Percentiles rank a stretch among this genome's conserved stretches.
Evolutionary conservation across 1,284 basidiomycete species (phyloP).

Genomic region (Laetiporus sulphureus): DNA sequence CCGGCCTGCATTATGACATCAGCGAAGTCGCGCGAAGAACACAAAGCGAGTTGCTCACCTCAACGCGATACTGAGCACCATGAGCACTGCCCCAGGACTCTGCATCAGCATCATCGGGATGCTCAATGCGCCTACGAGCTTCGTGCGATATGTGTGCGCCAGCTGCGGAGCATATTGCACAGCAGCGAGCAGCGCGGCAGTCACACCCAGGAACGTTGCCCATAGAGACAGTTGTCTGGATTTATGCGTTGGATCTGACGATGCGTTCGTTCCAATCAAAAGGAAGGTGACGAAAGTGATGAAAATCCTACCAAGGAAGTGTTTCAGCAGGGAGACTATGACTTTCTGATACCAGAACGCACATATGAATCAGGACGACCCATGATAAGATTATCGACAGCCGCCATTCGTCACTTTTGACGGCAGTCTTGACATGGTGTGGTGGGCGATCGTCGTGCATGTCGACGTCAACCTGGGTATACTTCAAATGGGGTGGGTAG

Average conservation of each 20-base stretch:
- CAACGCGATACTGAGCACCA: constrained; percentile 83
- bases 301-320: constrained; percentile 37
- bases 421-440: constrained; percentile 39
- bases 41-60: constrained; percentile 33
- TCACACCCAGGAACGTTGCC: constrained; percentile 86
- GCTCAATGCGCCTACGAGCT: constrained; percentile 87
- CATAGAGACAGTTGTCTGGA: constrained; percentile 49
- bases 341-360: constrained; percentile 3
- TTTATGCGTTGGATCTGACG: constrained; percentile 31
- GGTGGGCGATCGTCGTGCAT: constrained; percentile 35
- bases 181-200: constrained; percentile 70
- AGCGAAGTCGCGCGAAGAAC: constrained; percentile 4
- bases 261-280: constrained; percentile 41
- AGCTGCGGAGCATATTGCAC: constrained; percentile 90
- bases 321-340: constrained; percentile 8
- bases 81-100: constrained; percentile 85
- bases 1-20: constrained; percentile 39
- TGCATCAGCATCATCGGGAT: constrained; percentile 95
- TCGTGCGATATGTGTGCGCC: constrained; percentile 67
- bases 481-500: constrained; percentile 83
- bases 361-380: constrained; percentile 74
- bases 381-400: constrained; percentile 71
- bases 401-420: constrained; percentile 66
- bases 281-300: constrained; percentile 47
- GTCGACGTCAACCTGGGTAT: constrained; percentile 41